phyloP scores from a whole-genome alignment of 106 monocot genomes.

The Allium fistulosum region DNA sequence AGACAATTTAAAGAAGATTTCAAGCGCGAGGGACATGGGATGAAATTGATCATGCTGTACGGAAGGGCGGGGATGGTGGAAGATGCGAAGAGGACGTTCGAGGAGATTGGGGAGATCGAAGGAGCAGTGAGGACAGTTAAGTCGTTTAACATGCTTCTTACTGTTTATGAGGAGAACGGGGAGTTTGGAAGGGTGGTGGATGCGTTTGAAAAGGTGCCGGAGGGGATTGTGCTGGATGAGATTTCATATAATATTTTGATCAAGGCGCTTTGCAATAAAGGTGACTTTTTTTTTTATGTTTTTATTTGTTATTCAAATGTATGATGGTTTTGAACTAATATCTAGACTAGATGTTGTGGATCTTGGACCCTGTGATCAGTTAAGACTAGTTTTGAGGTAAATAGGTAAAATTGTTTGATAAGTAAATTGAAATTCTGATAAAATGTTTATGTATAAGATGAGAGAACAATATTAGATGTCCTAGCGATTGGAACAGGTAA shows the following conservation, averaged over 20 bases:
- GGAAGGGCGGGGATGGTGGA: constrained; percentile 34
- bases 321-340: too few relatives aligned
- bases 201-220: constrained; percentile 19
- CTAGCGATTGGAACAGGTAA: too few relatives aligned
- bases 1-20: constrained; percentile 17
- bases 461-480: too few relatives aligned
- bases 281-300: constrained; percentile 1
- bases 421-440: too few relatives aligned
- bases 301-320: too few relatives aligned
- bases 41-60: constrained; percentile 48
- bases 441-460: too few relatives aligned
- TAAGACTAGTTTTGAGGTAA: too few relatives aligned
- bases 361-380: too few relatives aligned
- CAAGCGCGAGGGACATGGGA: constrained; percentile 45
- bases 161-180: constrained; percentile 14
- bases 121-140: constrained; percentile 19
- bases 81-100: constrained; percentile 25
- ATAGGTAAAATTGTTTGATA: too few relatives aligned
- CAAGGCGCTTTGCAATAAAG: constrained; percentile 23
- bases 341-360: too few relatives aligned
- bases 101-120: constrained; percentile 23
- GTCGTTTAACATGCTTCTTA: constrained; percentile 58
- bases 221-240: constrained; percentile 19
- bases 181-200: constrained; percentile 15
- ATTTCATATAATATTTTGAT: constrained; percentile 54